These are phyloP conservation scores for Yamadazyma tumulicola DNA, from an alignment of 805 yeast species.

Conservation along the genomic window DNA sequence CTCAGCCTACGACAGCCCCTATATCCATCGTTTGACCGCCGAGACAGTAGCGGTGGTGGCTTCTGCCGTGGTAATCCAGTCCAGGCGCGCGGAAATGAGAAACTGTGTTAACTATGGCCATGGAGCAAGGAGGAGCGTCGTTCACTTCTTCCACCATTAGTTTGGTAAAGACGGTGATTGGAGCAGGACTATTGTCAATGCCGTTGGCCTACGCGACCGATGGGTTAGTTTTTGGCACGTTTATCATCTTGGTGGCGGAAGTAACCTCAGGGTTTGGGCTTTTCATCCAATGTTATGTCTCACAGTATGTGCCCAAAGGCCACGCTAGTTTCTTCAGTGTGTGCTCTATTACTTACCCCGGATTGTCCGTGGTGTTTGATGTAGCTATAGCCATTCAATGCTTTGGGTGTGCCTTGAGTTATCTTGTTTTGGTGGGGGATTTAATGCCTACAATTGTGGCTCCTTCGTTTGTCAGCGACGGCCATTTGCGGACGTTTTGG, in stretches of 20 bases:
- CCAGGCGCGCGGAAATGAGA: too few species aligned
- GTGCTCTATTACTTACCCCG: slow-evolving; percentile 66
- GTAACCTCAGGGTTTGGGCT: slow-evolving; percentile 66
- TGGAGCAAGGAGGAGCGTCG: slow-evolving; percentile 36
- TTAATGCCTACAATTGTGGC: slow-evolving; percentile 61
- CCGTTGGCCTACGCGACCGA: slow-evolving; percentile 70
- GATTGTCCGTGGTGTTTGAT: slow-evolving; percentile 65
- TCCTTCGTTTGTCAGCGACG: slow-evolving; percentile 16
- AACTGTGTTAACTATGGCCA: slow-evolving; percentile 7
- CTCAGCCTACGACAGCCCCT: too few species aligned
- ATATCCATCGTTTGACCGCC: too few species aligned
- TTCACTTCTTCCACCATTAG: slow-evolving; percentile 59
- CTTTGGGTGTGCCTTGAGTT: slow-evolving; percentile 75
- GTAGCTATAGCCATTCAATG: slow-evolving; percentile 73
- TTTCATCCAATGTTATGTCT: slow-evolving; percentile 56
- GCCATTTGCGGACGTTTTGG: slow-evolving; percentile 51
- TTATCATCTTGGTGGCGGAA: slow-evolving; percentile 59
- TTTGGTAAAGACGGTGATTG: slow-evolving; percentile 72
- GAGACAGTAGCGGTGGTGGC: too few species aligned
- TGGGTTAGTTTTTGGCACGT: slow-evolving; percentile 56
- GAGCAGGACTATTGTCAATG: slow-evolving; percentile 76
- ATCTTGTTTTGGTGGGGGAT: slow-evolving; percentile 76
- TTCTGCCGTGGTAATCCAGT: too few species aligned
- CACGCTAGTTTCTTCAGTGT: slow-evolving; percentile 70
- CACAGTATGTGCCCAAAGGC: slow-evolving; percentile 53